These are phyloP conservation scores for Orbilia brochopaga DNA, from an alignment of 2,329 filamentous ascomycete genomes.

Conservation along the genomic window DNA sequence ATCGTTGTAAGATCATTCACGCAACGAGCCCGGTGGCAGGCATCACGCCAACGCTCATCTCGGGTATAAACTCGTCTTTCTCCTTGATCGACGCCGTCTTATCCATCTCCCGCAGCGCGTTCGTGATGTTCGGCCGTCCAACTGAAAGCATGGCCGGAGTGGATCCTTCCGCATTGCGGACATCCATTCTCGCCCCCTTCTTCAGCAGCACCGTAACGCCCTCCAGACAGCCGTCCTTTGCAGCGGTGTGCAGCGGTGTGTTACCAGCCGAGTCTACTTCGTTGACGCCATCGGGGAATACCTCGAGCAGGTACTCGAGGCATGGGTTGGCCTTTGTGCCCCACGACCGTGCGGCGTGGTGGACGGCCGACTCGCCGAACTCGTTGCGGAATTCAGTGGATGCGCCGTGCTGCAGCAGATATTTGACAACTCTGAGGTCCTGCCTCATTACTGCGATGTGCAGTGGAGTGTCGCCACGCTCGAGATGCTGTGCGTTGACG, in stretches of 20 bases:
- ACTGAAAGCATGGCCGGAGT: constrained; percentile 45
- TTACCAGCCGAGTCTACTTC: constrained; percentile 42
- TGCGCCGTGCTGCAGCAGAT: constrained; percentile 39
- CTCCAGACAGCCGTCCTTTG: constrained; percentile 39
- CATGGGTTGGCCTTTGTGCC: constrained; percentile 49
- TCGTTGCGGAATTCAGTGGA: constrained; percentile 47
- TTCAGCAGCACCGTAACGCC: constrained; percentile 43
- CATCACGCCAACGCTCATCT: constrained; percentile 48
- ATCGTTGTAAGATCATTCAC: background rate
- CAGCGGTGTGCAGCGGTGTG: constrained; percentile 49
- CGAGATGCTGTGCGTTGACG: constrained; percentile 45
- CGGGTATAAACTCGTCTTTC: constrained; percentile 45
- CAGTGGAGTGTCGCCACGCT: constrained; percentile 41
- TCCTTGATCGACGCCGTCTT: constrained; percentile 34
- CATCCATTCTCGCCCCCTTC: constrained; percentile 36
- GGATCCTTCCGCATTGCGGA: constrained; percentile 34
- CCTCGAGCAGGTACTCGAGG: constrained; percentile 47
- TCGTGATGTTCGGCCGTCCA: constrained; percentile 27
- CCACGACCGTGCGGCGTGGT: constrained; percentile 47
- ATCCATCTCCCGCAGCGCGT: constrained; percentile 34
- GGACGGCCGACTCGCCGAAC: constrained; percentile 43
- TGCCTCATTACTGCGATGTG: constrained; percentile 49
- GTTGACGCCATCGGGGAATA: constrained; percentile 48
- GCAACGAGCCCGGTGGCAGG: constrained; percentile 28
- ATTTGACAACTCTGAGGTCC: constrained; percentile 45